Evolutionary conservation across 371 early-diverging fungal genomes (phyloP), one percentile per base, ranked within the genome.

Genomic region (Coemansia sp.): DNA sequence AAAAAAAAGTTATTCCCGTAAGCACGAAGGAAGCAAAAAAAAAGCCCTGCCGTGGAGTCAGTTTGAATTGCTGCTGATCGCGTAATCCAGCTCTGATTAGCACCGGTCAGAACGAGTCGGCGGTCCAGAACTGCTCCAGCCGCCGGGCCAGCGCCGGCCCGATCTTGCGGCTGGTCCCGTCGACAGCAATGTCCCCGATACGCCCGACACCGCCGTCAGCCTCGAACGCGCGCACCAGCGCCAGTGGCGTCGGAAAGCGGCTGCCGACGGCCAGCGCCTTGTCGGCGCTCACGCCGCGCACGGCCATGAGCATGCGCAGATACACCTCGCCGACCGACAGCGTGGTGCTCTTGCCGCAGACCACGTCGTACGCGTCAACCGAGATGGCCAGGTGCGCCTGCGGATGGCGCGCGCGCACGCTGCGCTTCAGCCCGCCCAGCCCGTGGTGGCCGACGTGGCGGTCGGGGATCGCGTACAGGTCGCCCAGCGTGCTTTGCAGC

Each of bases 271-370:
- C 81, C 11, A 75, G 43, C 0, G 95, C 97, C 72, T 91, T 93
- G 63, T 95, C 94, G 0, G 82, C 84, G 62, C 90, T 88, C 40
- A 94, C 79, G 14, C 95, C 94, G 32, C 86, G 83, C 50, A 92
- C 77, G 0, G 88, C 85, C 89, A 91, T 86, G 40, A 96, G 77
- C 87, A 93, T 90, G 47, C 88, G 82, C 34, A 87, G 66, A 78
- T 89, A 93, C 4, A 89, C 70, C 52, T 94, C 93, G 32, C 84
- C 79, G 2, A 91, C 77, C 1, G 83, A 82, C 12, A 88, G 66
- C 1, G 86, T 74, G 4, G 82, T 83, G 11, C 84, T 83, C 69
- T 95, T 96, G 64, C 81, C 78, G 64, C 90, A 92, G 4, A 91
- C 77, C 5, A 66, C 72, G 8, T 76, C 66, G 60, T 87, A 92